phyloP scores from a whole-genome alignment of 2,329 filamentous ascomycete species.

The Emmonsia crescens region DNA sequence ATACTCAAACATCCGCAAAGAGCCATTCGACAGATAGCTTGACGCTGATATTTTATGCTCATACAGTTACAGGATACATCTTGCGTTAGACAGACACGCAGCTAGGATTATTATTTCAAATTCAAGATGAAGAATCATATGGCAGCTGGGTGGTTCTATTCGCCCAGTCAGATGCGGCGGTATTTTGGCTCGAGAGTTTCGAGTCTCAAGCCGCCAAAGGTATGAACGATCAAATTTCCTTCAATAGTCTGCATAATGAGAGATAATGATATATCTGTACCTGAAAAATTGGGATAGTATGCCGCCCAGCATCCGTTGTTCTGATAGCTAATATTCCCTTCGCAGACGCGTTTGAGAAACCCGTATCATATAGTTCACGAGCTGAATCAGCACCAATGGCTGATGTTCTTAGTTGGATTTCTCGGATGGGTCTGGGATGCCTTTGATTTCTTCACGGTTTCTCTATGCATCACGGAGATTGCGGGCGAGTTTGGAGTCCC shows the following conservation, averaged over 20 bases:
- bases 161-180: slow-evolving; percentile 21
- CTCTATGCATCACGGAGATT: slow-evolving; percentile 43
- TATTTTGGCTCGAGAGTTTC: slow-evolving; percentile 26
- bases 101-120: not conserved
- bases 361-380: slow-evolving; percentile 42
- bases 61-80: too few species aligned
- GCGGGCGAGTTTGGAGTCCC: slow-evolving; percentile 44
- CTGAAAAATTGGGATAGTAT: too few species aligned
- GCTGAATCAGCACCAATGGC: slow-evolving; percentile 46
- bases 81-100: too few species aligned
- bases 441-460: slow-evolving; percentile 54
- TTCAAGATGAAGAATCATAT: slow-evolving; percentile 21
- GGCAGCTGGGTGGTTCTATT: slow-evolving; percentile 25
- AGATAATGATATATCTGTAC: not conserved
- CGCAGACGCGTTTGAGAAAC: slow-evolving; percentile 43
- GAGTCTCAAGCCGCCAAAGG: slow-evolving; percentile 24
- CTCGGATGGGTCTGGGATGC: slow-evolving; percentile 46
- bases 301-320: not conserved
- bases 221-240: slow-evolving; percentile 1
- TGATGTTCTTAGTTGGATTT: slow-evolving; percentile 43
- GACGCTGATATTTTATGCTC: too few species aligned
- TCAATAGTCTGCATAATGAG: not conserved
- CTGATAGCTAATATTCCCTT: slow-evolving; percentile 18
- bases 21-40: too few species aligned
- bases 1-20: too few species aligned